Percentiles rank a stretch among this genome's conserved stretches.
Conservation (phyloP, 2,329 filamentous ascomycete genomes). For the Cercospora sp. region DNA sequence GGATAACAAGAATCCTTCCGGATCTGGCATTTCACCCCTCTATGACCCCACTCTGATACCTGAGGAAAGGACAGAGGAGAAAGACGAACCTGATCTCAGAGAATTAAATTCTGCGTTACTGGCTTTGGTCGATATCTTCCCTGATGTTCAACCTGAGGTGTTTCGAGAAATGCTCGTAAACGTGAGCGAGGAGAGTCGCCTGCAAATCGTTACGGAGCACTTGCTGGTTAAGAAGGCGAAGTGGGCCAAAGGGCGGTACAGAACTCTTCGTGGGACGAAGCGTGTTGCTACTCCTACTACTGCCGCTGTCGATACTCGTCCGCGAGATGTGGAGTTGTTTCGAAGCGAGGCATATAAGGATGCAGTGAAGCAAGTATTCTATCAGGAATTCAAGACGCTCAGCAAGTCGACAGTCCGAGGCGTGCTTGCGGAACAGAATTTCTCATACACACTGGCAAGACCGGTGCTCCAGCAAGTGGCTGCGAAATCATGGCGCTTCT, state of each 20-base stretch:
- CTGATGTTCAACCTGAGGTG: constrained; percentile 77
- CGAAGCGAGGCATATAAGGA: constrained; percentile 66
- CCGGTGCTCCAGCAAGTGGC: constrained; percentile 68
- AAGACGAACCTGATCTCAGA: constrained; percentile 60
- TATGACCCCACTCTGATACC: constrained; percentile 30
- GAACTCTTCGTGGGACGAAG: constrained; percentile 22
- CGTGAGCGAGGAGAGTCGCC: constrained; percentile 73
- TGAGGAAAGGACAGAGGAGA: background rate
- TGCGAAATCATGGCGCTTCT: constrained; percentile 75
- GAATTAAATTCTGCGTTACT: constrained; percentile 70
- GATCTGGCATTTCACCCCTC: constrained; percentile 28
- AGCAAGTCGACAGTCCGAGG: constrained; percentile 73
- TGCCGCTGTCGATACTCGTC: constrained; percentile 15
- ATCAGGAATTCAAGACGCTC: constrained; percentile 74
- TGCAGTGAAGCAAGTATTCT: constrained; percentile 67
- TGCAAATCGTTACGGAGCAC: constrained; percentile 75
- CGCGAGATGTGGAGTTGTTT: constrained; percentile 66
- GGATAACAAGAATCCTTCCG: constrained; percentile 1
- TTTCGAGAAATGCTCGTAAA: constrained; percentile 77
- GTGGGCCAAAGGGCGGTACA: constrained; percentile 68
- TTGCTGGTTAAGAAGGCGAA: constrained; percentile 70
- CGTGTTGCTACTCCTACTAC: background rate
- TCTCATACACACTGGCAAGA: constrained; percentile 72
- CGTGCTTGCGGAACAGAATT: constrained; percentile 77
- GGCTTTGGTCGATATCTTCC: constrained; percentile 71